Evolutionary conservation across 495 filamentous ascomycete species (phyloP).

Genomic region (Halenospora varia): DNA sequence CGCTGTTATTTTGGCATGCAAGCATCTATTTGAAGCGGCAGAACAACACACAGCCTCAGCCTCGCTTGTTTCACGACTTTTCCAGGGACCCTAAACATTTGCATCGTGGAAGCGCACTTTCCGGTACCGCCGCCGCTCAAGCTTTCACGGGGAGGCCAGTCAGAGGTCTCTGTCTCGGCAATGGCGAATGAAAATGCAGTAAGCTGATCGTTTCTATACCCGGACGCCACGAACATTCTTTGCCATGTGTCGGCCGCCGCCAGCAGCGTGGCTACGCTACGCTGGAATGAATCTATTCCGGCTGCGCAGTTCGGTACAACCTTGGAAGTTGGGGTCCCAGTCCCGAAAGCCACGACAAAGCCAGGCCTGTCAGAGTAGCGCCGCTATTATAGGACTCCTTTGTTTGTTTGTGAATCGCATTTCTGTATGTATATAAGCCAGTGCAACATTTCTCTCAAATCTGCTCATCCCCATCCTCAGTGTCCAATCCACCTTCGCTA

Average conservation of each 20-base stretch:
- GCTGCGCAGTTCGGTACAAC: not conserved
- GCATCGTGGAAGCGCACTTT: too few relatives aligned
- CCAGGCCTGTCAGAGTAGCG: not conserved
- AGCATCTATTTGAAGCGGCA: not conserved
- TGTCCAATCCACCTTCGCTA: not conserved
- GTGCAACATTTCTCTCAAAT: not conserved
- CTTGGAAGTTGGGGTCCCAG: not conserved
- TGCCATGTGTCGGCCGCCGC: not conserved
- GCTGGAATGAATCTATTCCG: not conserved
- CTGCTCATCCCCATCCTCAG: not conserved
- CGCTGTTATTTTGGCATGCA: not conserved
- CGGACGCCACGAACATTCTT: not conserved
- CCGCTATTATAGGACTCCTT: not conserved
- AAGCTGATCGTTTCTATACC: not conserved
- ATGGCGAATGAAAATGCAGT: not conserved
- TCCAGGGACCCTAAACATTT: too few relatives aligned
- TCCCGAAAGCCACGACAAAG: not conserved
- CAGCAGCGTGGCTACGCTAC: not conserved
- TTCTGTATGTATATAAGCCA: not conserved
- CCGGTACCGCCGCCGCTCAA: too few relatives aligned
- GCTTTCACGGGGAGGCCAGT: too few relatives aligned
- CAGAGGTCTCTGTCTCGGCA: not conserved
- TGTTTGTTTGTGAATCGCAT: not conserved
- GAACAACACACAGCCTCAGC: not conserved
- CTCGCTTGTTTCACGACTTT: not conserved